phyloP scores from a whole-genome alignment of 352 stramenopile genomes.

The Phytophthora citrophthora region DNA sequence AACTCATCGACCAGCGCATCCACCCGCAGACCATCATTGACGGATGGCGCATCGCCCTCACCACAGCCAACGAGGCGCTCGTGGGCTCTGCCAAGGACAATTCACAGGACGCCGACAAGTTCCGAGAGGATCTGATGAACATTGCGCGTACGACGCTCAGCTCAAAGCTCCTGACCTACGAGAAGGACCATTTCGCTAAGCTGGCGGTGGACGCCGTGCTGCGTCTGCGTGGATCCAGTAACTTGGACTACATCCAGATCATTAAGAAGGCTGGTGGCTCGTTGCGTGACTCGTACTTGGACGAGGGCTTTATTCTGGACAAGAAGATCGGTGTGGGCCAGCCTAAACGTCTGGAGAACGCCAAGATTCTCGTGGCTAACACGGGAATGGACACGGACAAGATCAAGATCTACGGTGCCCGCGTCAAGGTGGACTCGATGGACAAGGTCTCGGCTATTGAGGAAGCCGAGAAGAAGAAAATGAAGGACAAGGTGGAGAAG shows the following conservation, averaged over 20 bases:
- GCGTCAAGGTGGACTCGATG: conserved; percentile 98
- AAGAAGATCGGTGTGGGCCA: conserved; percentile 97
- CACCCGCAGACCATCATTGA: conserved; percentile 99
- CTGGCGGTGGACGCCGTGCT: conserved; percentile 97
- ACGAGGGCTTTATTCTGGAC: conserved; percentile 98
- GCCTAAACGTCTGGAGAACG: conserved; percentile 97
- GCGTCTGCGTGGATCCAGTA: conserved; percentile 93
- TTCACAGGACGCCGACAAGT: conserved; percentile 80
- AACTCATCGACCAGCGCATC: conserved; percentile 96
- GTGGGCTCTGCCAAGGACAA: conserved; percentile 86
- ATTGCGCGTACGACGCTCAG: conserved; percentile 98
- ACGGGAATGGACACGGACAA: conserved; percentile 99
- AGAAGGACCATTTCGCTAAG: conserved; percentile 98
- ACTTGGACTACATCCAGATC: conserved; percentile 99
- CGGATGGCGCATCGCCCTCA: conserved; percentile 96
- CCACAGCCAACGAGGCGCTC: conserved; percentile 92
- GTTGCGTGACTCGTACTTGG: conserved; percentile 97
- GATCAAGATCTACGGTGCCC: conserved; percentile 99
- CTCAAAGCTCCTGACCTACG: conserved; percentile 98
- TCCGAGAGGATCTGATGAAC: conserved; percentile 96
- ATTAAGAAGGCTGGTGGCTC: conserved; percentile 98
- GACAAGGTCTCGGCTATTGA: conserved; percentile 99
- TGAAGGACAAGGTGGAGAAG: conserved; percentile 98
- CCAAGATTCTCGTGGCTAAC: conserved; percentile 99
- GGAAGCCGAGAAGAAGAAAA: conserved; percentile 98